Evolutionary conservation across 2,329 filamentous ascomycete species (phyloP).

Genomic region (Ramularia endophylla): DNA sequence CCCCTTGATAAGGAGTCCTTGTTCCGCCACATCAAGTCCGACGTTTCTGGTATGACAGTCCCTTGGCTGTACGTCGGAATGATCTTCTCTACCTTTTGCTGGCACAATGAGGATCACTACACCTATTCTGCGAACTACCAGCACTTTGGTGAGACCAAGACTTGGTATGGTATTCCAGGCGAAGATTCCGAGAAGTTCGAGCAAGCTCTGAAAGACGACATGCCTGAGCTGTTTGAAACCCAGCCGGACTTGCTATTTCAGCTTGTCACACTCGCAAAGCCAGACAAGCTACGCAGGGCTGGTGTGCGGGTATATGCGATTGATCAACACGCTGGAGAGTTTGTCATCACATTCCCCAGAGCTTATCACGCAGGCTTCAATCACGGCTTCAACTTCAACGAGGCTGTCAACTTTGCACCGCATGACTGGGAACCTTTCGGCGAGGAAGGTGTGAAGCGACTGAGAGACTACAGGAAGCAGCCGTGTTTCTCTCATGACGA

Average conservation of each 20-base stretch:
- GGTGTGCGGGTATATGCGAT: conserved; percentile 89
- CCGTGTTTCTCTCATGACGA: conserved; percentile 98
- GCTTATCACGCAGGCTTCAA: conserved; percentile 99
- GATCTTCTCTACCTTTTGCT: conserved; percentile 99
- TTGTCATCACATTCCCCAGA: conserved; percentile 94
- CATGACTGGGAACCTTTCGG: conserved; percentile 93
- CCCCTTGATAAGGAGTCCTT: conserved; percentile 86
- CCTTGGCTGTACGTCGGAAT: conserved; percentile 99
- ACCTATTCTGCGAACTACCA: conserved; percentile 98
- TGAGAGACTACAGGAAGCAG: conserved; percentile 82
- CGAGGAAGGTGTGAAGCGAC: conserved; percentile 73
- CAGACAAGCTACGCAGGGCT: conserved; percentile 86
- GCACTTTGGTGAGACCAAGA: conserved; percentile 96
- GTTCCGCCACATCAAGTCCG: conserved; percentile 95
- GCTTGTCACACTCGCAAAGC: conserved; percentile 89
- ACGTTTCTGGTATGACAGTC: conserved; percentile 98
- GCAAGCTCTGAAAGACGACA: conserved; percentile 86
- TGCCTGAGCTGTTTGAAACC: conserved; percentile 93
- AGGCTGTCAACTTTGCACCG: conserved; percentile 96
- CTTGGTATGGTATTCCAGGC: conserved; percentile 96
- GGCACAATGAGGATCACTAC: conserved; percentile 99
- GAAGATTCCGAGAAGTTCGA: conserved; percentile 94
- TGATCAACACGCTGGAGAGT: conserved; percentile 93
- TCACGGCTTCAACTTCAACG: conserved; percentile 97
- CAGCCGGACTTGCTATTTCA: conserved; percentile 96